These are phyloP conservation scores for Exsudoporus frostii DNA, from an alignment of 768 basidiomycete species.

Conservation along the genomic window DNA sequence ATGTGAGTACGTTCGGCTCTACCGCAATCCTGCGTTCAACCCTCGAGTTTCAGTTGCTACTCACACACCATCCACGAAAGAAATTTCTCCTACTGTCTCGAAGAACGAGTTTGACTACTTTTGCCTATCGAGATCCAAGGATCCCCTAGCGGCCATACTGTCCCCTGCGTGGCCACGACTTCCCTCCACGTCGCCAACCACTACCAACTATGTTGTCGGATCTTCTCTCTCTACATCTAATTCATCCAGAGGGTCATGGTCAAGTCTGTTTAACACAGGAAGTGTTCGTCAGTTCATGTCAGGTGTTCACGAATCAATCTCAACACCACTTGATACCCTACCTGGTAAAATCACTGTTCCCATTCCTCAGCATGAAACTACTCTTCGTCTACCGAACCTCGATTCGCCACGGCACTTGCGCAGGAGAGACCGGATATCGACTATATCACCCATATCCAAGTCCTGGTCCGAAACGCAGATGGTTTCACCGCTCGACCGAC, in stretches of 20 bases:
- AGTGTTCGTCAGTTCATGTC: constrained; percentile 67
- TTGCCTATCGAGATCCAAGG: constrained; percentile 38
- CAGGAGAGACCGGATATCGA: constrained; percentile 27
- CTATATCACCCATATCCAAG: constrained; percentile 40
- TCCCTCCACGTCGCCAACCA: constrained; percentile 41
- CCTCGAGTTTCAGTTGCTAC: neutral
- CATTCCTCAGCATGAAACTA: constrained; percentile 20
- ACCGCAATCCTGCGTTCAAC: neutral
- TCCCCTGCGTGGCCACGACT: constrained; percentile 56
- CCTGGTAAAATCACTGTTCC: constrained; percentile 24
- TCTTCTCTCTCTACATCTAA: constrained; percentile 49
- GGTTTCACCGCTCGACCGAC: constrained; percentile 19
- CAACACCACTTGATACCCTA: constrained; percentile 34
- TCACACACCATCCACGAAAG: constrained; percentile 20
- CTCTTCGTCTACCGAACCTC: constrained; percentile 20
- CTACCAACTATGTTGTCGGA: constrained; percentile 34
- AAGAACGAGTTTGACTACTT: constrained; percentile 56
- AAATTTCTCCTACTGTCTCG: constrained; percentile 15
- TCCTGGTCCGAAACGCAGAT: constrained; percentile 56
- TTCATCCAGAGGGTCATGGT: constrained; percentile 79
- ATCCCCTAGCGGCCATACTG: constrained; percentile 37
- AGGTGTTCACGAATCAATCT: constrained; percentile 52
- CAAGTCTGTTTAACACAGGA: constrained; percentile 67
- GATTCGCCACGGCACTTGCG: constrained; percentile 30
- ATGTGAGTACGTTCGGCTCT: constrained; percentile 5